phyloP scores from a whole-genome alignment of 2,329 filamentous ascomycete species.

The Fusarium pininemorale region DNA sequence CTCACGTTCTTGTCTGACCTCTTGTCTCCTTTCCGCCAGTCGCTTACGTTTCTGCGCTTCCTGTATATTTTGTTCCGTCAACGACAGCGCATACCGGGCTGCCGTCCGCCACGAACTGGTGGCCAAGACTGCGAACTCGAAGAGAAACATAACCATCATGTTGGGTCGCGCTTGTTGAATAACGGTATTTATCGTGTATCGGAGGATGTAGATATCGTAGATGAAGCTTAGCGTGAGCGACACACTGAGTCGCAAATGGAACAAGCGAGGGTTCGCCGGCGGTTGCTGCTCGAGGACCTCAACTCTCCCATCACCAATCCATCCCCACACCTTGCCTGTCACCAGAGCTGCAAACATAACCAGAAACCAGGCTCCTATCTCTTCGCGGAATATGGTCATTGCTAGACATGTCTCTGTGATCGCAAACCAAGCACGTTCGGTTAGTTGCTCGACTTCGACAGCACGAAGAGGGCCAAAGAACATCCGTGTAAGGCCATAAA shows the following conservation, averaged over 20 bases:
- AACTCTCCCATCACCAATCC: conserved; percentile 95
- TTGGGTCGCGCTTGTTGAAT: conserved; percentile 89
- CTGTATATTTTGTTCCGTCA: conserved; percentile 80
- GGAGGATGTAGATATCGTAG: conserved; percentile 83
- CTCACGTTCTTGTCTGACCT: conserved; percentile 69
- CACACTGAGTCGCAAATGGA: conserved; percentile 82
- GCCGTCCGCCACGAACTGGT: conserved; percentile 83
- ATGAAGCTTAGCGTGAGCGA: conserved; percentile 81
- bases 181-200: conserved; percentile 83
- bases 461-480: conserved; percentile 91
- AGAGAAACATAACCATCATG: conserved; percentile 99
- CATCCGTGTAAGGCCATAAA: conserved; percentile 88
- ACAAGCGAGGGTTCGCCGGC: conserved; percentile 85
- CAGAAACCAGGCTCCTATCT: conserved; percentile 92
- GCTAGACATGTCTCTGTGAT: conserved; percentile 96
- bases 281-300: conserved; percentile 96
- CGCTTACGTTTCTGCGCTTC: conserved; percentile 77
- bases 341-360: conserved; percentile 95
- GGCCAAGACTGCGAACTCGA: conserved; percentile 90
- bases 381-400: conserved; percentile 98
- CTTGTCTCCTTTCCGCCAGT: conserved; percentile 72
- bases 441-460: conserved; percentile 95
- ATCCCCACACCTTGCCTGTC: conserved; percentile 96
- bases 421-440: conserved; percentile 97
- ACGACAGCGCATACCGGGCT: conserved; percentile 78